A percentile compares a stretch with the other conserved stretches of the same genome.
phyloP scores from a whole-genome alignment of 176 grass and related monocot genomes.

The Triticum timopheevii region DNA sequence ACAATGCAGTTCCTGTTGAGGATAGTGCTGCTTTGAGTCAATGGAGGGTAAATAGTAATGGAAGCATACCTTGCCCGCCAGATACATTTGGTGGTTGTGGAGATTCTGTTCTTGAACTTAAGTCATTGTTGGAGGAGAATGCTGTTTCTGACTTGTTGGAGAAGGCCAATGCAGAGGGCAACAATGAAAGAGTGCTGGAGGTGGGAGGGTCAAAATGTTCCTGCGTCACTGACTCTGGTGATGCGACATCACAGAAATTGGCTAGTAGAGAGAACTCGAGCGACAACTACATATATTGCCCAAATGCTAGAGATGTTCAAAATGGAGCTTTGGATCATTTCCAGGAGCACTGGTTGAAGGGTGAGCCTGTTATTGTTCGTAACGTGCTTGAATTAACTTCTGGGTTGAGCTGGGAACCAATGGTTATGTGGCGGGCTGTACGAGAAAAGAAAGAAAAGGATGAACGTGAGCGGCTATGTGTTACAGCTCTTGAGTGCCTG shows the following conservation, averaged over 20 bases:
- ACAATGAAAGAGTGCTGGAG: not conserved
- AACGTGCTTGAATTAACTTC: constrained; percentile 70
- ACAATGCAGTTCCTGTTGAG: not conserved
- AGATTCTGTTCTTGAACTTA: constrained; percentile 49
- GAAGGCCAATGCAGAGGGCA: constrained; percentile 24
- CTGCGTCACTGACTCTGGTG: constrained; percentile 36
- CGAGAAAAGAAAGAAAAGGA: constrained; percentile 53
- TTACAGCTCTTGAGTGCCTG: constrained; percentile 64
- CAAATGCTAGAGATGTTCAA: constrained; percentile 52
- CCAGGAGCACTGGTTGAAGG: constrained; percentile 82
- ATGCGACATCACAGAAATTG: constrained; percentile 20
- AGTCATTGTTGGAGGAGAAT: constrained; percentile 49
- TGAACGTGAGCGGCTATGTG: constrained; percentile 34
- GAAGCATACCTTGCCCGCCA: constrained; percentile 81
- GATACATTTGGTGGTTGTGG: constrained; percentile 63
- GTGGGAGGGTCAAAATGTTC: constrained; percentile 30
- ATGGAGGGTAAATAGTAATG: constrained; percentile 53
- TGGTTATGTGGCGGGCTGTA: constrained; percentile 97
- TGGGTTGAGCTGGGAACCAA: constrained; percentile 94
- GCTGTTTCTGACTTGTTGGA: constrained; percentile 36
- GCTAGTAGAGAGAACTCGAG: constrained; percentile 51
- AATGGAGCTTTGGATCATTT: constrained; percentile 63
- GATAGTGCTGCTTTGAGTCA: not conserved
- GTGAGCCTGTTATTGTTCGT: constrained; percentile 79
- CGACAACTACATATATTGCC: constrained; percentile 78